Conservation (phyloP, 2,329 filamentous ascomycete genomes). For the Pseudogymnoascus destructans region DNA sequence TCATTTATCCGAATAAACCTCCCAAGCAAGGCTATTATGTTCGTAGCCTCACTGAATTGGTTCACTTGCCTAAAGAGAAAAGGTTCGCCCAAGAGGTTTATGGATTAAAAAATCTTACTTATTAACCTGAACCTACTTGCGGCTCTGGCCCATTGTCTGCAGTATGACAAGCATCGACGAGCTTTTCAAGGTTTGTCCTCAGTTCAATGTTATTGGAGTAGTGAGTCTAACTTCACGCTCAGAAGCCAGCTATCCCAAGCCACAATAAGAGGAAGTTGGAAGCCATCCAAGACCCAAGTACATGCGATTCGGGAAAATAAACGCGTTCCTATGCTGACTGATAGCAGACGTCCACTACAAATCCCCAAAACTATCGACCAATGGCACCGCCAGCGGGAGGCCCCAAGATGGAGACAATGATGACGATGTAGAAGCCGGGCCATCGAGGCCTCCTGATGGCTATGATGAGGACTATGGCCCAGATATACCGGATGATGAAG, state of each 20-base stretch:
- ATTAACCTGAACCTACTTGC: neutral
- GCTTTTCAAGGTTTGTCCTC: constrained; percentile 5
- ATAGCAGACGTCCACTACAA: constrained; percentile 4
- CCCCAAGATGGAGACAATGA: constrained; percentile 23
- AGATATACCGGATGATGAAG: constrained; percentile 59
- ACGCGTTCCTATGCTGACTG: neutral
- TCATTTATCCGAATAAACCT: neutral
- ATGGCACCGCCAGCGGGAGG: constrained; percentile 12
- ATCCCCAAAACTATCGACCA: constrained; percentile 9
- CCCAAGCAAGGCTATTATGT: constrained; percentile 8
- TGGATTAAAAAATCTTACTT: neutral
- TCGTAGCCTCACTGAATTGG: constrained; percentile 9
- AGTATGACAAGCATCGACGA: constrained; percentile 4
- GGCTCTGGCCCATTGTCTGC: neutral
- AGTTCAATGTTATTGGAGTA: neutral
- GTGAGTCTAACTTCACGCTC: neutral
- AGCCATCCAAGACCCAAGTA: constrained; percentile 7
- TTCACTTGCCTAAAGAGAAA: neutral
- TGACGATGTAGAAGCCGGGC: constrained; percentile 35
- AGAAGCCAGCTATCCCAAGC: constrained; percentile 9
- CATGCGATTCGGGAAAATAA: neutral
- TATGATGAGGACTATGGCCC: constrained; percentile 43
- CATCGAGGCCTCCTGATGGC: constrained; percentile 40
- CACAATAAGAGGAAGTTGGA: constrained; percentile 10
- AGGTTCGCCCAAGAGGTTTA: neutral